These are phyloP conservation scores for Jamesozyma gamospora DNA, from an alignment of 805 yeast species.

Conservation along the genomic window DNA sequence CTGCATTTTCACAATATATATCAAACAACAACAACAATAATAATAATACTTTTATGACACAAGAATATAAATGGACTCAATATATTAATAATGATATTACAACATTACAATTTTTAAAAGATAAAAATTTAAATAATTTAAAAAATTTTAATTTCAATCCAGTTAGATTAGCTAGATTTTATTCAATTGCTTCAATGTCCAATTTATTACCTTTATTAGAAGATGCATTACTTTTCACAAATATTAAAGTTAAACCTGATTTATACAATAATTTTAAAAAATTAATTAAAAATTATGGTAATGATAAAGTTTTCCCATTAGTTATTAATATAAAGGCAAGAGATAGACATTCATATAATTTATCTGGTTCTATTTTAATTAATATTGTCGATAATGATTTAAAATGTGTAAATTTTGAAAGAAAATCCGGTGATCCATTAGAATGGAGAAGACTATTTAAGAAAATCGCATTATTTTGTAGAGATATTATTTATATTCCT, in stretches of 20 bases:
- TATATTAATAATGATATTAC: constrained; percentile 20
- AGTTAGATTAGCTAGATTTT: constrained; percentile 23
- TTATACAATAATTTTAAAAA: constrained; percentile 14
- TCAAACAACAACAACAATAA: neutral
- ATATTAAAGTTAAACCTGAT: constrained; percentile 19
- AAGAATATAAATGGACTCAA: constrained; percentile 19
- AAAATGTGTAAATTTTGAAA: constrained; percentile 44
- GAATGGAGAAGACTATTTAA: constrained; percentile 67
- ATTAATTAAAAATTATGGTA: constrained; percentile 6
- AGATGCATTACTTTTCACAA: constrained; percentile 18
- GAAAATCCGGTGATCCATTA: constrained; percentile 54
- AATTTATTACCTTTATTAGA: constrained; percentile 24
- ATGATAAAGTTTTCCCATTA: constrained; percentile 30
- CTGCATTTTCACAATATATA: constrained; percentile 8
- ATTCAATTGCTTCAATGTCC: constrained; percentile 20
- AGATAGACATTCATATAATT: constrained; percentile 37
- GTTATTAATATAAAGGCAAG: constrained; percentile 31
- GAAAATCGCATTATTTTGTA: constrained; percentile 44
- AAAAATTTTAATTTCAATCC: constrained; percentile 14
- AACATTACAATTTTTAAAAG: constrained; percentile 17
- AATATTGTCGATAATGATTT: constrained; percentile 32
- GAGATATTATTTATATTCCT: constrained; percentile 44
- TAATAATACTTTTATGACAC: constrained; percentile 2
- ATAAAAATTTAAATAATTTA: constrained; percentile 1
- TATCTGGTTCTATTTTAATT: constrained; percentile 40